Evolutionary conservation across 768 basidiomycete species (phyloP).

Genomic region (Mrakia blollopis): DNA sequence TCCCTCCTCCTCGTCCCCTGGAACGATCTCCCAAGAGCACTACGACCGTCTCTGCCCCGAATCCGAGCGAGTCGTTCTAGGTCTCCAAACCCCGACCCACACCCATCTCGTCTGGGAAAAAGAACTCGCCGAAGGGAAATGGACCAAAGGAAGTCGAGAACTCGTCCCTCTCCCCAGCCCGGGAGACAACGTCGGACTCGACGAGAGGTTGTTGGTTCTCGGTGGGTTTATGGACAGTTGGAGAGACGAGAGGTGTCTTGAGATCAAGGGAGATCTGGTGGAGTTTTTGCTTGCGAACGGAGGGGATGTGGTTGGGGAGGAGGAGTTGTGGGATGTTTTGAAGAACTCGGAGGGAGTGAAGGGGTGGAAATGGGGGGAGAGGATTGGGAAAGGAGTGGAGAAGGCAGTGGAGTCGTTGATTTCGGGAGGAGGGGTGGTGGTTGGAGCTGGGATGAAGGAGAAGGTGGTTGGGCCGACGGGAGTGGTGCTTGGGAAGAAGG

Average conservation of each 20-base stretch:
- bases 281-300: not conserved
- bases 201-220: no score
- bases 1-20: not conserved
- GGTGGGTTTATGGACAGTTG: not conserved
- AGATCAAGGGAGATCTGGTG: conserved; percentile 3
- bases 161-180: not conserved
- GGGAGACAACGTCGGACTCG: not conserved
- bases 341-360: not conserved
- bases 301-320: not conserved
- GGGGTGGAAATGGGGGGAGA: conserved; percentile 1
- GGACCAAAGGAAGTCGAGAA: not conserved
- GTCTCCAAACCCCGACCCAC: not conserved
- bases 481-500: not conserved
- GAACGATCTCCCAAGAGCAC: not conserved
- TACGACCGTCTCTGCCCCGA: not conserved
- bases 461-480: not conserved
- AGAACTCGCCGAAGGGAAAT: not conserved
- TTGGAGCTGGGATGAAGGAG: not conserved
- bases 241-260: conserved; percentile 3
- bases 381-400: not conserved
- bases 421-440: not conserved
- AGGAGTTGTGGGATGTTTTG: not conserved
- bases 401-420: not conserved
- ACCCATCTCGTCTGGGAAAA: not conserved
- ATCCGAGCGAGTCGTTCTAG: not conserved